These are phyloP conservation scores for Auricularia sp. DNA, from an alignment of 768 basidiomycete species.

Conservation along the genomic window DNA sequence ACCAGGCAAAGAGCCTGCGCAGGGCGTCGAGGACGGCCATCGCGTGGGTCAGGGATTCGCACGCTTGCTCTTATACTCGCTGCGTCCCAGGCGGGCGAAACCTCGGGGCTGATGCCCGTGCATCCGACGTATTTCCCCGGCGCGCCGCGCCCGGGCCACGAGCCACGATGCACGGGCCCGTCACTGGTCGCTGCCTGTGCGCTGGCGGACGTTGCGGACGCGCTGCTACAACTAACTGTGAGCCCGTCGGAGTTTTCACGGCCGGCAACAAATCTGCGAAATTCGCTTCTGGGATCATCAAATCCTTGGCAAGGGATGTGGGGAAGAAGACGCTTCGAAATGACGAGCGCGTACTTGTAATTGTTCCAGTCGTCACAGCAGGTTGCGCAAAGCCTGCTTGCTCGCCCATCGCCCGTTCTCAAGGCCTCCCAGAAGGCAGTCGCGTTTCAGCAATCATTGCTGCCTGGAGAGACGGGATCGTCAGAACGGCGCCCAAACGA, in stretches of 20 bases:
- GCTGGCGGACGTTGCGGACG: neutral
- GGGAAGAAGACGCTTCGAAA: too few relatives aligned
- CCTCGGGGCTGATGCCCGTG: neutral
- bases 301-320: too few relatives aligned
- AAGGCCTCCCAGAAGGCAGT: too few relatives aligned
- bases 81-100: neutral
- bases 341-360: too few relatives aligned
- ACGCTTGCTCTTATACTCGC: neutral
- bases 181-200: neutral
- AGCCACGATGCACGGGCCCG: neutral
- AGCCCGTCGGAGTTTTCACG: neutral
- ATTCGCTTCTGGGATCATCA: too few relatives aligned
- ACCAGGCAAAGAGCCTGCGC: neutral
- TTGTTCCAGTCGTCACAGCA: too few relatives aligned
- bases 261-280: too few relatives aligned
- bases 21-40: neutral
- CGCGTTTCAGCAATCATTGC: too few relatives aligned
- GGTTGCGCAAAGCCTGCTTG: too few relatives aligned
- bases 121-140: neutral
- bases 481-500: too few relatives aligned
- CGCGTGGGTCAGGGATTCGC: neutral
- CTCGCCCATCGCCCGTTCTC: too few relatives aligned
- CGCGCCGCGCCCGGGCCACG: neutral
- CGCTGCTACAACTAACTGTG: neutral
- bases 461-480: too few relatives aligned